Evolutionary conservation across 306 rosid genomes (phyloP).

Genomic region (Gillenia trifoliata): DNA sequence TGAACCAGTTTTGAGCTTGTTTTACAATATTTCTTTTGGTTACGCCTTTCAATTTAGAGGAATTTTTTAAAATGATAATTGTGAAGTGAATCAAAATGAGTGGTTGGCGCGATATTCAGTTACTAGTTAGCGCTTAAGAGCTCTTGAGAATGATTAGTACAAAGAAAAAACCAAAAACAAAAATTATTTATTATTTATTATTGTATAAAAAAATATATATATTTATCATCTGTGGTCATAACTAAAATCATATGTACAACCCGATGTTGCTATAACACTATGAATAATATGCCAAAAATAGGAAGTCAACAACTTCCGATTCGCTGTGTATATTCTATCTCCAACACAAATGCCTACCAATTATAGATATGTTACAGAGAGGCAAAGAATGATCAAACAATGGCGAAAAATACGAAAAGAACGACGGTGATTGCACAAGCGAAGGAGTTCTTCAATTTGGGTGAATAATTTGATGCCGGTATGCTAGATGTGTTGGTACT

Average conservation of each 20-base stretch:
- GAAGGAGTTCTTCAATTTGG: slow-evolving; percentile 33
- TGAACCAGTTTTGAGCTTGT: no score
- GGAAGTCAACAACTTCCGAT: slow-evolving; percentile 22
- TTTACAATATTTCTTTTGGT: no score
- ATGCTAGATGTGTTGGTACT: slow-evolving; percentile 11
- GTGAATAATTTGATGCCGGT: slow-evolving; percentile 26
- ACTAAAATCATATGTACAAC: slow-evolving; percentile 31
- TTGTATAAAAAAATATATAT: background rate
- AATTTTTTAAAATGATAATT: no score
- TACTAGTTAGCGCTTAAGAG: no score
- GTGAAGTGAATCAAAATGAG: no score
- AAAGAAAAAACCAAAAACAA: background rate
- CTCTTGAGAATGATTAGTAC: background rate
- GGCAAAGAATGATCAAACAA: slow-evolving; percentile 33
- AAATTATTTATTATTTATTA: background rate
- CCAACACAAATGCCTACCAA: slow-evolving; percentile 12
- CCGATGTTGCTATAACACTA: slow-evolving; percentile 20
- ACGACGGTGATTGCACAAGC: slow-evolving; percentile 18
- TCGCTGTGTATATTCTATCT: slow-evolving; percentile 3
- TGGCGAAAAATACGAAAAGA: slow-evolving; percentile 34
- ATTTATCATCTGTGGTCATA: slow-evolving; percentile 12
- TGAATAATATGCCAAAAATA: slow-evolving; percentile 10
- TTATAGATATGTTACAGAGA: slow-evolving; percentile 18
- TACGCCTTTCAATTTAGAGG: no score
- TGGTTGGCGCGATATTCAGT: no score